Base-by-base conservation (phyloP, 2,329 filamentous ascomycete species). In the Phialocephala sp. region DNA sequence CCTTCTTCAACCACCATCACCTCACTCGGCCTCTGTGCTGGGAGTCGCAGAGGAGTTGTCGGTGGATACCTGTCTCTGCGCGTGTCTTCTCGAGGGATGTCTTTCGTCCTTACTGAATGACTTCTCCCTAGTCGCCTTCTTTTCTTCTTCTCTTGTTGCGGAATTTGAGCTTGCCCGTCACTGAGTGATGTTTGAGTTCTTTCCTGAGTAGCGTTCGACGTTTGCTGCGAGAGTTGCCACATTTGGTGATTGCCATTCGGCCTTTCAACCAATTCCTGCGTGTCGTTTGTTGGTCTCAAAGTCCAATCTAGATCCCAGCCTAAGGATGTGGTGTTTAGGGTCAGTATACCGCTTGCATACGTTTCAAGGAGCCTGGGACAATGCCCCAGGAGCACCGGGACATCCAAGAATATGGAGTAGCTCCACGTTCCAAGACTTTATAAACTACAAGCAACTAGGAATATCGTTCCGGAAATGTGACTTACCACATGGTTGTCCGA, bases 111-210 rank as follows among this genome's bases (percentile, higher is more conserved):
- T 24, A 11, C n/a, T 8, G 45, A 50, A 24, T 22, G n/a, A 50
- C 45, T 50, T 50, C 45, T 50, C 18, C 45, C 45, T 24, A 50
- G n/a, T 22, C 45, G 45, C 11, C 45, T 50, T 50, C 45, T 50
- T 50, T 14, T 50, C 12, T 50, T 50, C n/a, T 24, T 22, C 45
- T 50, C n/a, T 14, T n/a, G n/a, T 24, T n/a, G n/a, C 9, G 45
- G 45, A 9, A 20, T 11, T 24, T 24, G 45, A 50, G 45, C 6
- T 24, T 22, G 45, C 8, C 6, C n/a, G 9, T 50, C 45, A n/a
- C 45, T 50, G 8, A 22, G n/a, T 4, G 45, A 50, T 8, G 45
- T 20, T 50, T 22, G 20, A 24, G n/a, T 50, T 14, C 45, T 22
- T 22, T 3, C 45, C 18, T 9, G 20, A 8, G 12, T 6, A 50